A percentile compares a stretch with the other conserved stretches of the same genome.
Conservation (phyloP, 345 rosid species). For the Orychophragmus violaceus region DNA sequence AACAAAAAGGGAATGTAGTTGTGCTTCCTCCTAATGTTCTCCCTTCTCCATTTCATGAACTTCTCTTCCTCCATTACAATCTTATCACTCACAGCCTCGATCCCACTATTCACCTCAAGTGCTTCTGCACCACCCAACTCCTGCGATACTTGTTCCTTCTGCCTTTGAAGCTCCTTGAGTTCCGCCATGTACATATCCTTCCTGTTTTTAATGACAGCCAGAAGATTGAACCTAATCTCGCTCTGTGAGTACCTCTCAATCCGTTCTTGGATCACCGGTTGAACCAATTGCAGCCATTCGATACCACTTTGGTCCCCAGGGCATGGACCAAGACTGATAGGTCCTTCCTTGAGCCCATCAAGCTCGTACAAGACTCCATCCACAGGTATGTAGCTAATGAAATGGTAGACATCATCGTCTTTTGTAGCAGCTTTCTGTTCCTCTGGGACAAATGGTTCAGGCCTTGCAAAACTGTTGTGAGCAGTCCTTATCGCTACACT, state of each 20-base stretch:
- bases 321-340: constrained; percentile 85
- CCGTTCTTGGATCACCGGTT: constrained; percentile 93
- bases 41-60: constrained; percentile 93
- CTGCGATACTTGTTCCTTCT: constrained; percentile 73
- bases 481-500: constrained; percentile 88
- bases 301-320: constrained; percentile 48
- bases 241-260: constrained; percentile 85
- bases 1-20: constrained; percentile 94
- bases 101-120: constrained; percentile 51
- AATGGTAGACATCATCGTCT: constrained; percentile 96
- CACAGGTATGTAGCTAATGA: constrained; percentile 87
- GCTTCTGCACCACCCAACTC: constrained; percentile 50
- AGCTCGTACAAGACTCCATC: constrained; percentile 92
- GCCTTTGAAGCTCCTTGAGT: constrained; percentile 84
- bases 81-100: constrained; percentile 77
- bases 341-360: constrained; percentile 96
- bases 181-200: constrained; percentile 77
- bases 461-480: constrained; percentile 97
- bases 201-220: constrained; percentile 89
- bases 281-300: constrained; percentile 88
- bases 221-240: constrained; percentile 92
- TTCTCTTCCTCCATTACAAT: constrained; percentile 93
- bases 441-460: constrained; percentile 89
- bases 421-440: constrained; percentile 86
- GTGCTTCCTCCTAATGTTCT: constrained; percentile 89